These are phyloP conservation scores for Cryptosporidium canis DNA, from an alignment of 169 alveolate species.

Conservation along the genomic window DNA sequence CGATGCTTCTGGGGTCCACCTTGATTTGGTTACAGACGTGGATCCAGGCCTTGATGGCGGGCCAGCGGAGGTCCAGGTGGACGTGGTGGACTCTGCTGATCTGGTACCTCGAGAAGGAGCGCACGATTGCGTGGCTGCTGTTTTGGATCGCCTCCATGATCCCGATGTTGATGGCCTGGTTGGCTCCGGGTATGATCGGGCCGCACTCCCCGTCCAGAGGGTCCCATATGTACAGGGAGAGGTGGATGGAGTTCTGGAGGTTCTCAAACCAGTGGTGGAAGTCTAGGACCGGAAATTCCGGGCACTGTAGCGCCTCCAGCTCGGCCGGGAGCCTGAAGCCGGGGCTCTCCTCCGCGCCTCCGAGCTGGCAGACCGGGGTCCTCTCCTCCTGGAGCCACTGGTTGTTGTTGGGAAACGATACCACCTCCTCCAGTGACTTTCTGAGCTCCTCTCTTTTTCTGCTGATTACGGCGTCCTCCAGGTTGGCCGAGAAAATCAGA, in stretches of 20 bases:
- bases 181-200: neutral
- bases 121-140: neutral
- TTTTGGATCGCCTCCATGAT: neutral
- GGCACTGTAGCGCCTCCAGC: neutral
- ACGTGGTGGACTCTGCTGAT: constrained; percentile 17
- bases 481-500: constrained; percentile 34
- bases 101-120: constrained; percentile 20
- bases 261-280: constrained; percentile 68
- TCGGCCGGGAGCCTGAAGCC: neutral
- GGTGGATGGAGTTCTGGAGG: neutral
- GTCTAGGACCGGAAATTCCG: constrained; percentile 58
- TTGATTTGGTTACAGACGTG: constrained; percentile 8
- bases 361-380: neutral
- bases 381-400: constrained; percentile 22
- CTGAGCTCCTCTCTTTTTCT: constrained; percentile 30
- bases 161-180: neutral
- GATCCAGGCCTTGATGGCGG: constrained; percentile 46
- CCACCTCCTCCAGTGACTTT: constrained; percentile 1
- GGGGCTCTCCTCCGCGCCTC: neutral
- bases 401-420: neutral
- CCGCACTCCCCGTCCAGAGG: constrained; percentile 34
- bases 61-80: constrained; percentile 68
- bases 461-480: constrained; percentile 35
- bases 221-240: constrained; percentile 42
- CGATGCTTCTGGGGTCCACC: constrained; percentile 58